Base-by-base conservation (phyloP, 495 filamentous ascomycete genomes). In the Hyaloscypha hepaticicola region DNA sequence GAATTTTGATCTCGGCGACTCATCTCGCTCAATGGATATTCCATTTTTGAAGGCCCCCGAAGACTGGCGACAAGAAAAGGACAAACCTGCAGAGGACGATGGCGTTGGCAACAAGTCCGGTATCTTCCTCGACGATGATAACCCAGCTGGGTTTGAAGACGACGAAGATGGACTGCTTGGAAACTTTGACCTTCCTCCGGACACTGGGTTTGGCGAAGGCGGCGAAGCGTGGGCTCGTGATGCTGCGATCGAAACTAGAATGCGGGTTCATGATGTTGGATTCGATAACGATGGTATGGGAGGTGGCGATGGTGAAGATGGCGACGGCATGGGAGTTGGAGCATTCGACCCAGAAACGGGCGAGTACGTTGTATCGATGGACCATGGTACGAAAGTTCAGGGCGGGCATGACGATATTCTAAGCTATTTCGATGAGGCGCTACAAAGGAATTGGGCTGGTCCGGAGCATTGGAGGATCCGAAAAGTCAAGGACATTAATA, bases 381-480 rank as follows among this genome's bases (percentile, higher is more conserved):
- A 84, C 24, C 87, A 88, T 69, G 75, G 79, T 21, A 76, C 79
- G 55, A 81, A 75, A 31, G 82, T 85, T 50, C 80, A 82, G 63
- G 82, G 77, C 60, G 78, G 76, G 38, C 90, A 95, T 69, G 92
- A 97, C 65, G 93, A 97, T 70, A 96, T 99, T 60, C 83, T 99
- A 21, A 89, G 89, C 70, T 99, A 97, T 77, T 99, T 99, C 72
- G 95, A 99, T 75, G 88, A 96, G 70, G 93, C 94, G 9, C 78
- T 97, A 27, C 87, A 90, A 69, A 96, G 96, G 82, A 98, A 97
- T 75, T 99, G 95, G 95, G 92, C 91, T n/a, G 96, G 92, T 55
- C 95, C 95, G 41, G 96, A 99, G 74, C 96, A 99, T 76, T 99
- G 95, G 95, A 86, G 93, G 69, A 98, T 99, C 70, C 83, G 91